A percentile compares a stretch with the other conserved stretches of the same genome.
Conservation (phyloP, 768 basidiomycete species). For the Boletus patriciae region DNA sequence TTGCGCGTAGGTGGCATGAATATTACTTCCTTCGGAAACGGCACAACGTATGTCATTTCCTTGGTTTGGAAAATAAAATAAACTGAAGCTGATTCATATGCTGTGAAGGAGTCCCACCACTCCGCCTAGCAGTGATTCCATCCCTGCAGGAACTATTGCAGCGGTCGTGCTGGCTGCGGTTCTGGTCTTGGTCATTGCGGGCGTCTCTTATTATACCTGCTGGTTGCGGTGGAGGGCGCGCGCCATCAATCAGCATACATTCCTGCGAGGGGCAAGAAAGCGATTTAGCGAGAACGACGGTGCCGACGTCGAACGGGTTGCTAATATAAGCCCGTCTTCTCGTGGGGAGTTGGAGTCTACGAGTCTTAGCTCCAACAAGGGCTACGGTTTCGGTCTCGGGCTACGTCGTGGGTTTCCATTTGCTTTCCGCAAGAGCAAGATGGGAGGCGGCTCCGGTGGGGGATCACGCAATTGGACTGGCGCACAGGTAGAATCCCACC, state of each 20-base stretch:
- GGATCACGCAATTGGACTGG: constrained; percentile 11
- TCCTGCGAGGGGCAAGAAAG: neutral
- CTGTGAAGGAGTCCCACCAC: constrained; percentile 19
- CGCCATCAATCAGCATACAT: constrained; percentile 16
- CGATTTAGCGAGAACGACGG: neutral
- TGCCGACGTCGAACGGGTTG: constrained; percentile 11
- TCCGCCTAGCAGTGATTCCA: constrained; percentile 22
- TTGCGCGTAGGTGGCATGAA: constrained; percentile 52
- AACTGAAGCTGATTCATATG: constrained; percentile 2
- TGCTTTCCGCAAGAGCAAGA: constrained; percentile 24
- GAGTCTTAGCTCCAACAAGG: constrained; percentile 33
- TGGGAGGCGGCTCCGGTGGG: constrained; percentile 20
- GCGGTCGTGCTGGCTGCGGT: constrained; percentile 60
- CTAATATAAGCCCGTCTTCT: constrained; percentile 9
- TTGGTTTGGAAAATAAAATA: neutral
- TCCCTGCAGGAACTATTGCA: constrained; percentile 60
- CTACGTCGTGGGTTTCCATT: constrained; percentile 30
- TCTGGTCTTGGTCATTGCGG: constrained; percentile 49
- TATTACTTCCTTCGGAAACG: constrained; percentile 39
- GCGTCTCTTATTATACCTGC: constrained; percentile 44
- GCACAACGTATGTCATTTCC: constrained; percentile 33
- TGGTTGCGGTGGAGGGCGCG: constrained; percentile 49
- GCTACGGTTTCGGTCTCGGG: constrained; percentile 37
- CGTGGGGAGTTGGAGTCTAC: constrained; percentile 27
- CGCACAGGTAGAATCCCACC: constrained; percentile 19